Conservation (phyloP, 352 stramenopile species). For the Phytophthora hybrid region DNA sequence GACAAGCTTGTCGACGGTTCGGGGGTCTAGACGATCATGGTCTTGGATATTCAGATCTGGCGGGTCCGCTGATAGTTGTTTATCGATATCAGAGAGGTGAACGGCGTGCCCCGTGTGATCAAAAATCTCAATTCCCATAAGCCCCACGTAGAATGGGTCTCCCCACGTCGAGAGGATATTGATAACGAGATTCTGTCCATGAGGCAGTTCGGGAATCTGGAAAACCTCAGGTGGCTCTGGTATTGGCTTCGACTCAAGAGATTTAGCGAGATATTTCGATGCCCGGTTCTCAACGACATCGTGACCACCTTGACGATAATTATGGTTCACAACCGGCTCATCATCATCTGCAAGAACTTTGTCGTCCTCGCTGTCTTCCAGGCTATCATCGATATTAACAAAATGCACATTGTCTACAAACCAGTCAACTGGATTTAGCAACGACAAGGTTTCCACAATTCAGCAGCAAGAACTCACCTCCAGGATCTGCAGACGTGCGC, state of each 20-base stretch:
- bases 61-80: constrained; percentile 80
- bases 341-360: constrained; percentile 18
- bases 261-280: constrained; percentile 34
- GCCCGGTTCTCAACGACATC: constrained; percentile 19
- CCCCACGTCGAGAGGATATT: constrained; percentile 91
- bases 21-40: constrained; percentile 75
- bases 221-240: constrained; percentile 50
- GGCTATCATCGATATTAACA: constrained; percentile 75
- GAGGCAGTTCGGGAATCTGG: constrained; percentile 77
- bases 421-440: background rate
- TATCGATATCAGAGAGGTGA: constrained; percentile 64
- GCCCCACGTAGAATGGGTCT: constrained; percentile 91
- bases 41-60: constrained; percentile 87
- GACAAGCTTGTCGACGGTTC: constrained; percentile 91
- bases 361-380: constrained; percentile 29
- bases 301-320: background rate
- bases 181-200: constrained; percentile 75
- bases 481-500: constrained; percentile 65
- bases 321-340: constrained; percentile 9
- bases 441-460: background rate
- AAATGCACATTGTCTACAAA: constrained; percentile 74
- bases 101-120: constrained; percentile 81
- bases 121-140: constrained; percentile 92
- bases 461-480: constrained; percentile 39
- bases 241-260: constrained; percentile 14